These are phyloP conservation scores for Dactylonectria macrodidyma DNA, from an alignment of 2,329 filamentous ascomycete genomes.

Conservation along the genomic window DNA sequence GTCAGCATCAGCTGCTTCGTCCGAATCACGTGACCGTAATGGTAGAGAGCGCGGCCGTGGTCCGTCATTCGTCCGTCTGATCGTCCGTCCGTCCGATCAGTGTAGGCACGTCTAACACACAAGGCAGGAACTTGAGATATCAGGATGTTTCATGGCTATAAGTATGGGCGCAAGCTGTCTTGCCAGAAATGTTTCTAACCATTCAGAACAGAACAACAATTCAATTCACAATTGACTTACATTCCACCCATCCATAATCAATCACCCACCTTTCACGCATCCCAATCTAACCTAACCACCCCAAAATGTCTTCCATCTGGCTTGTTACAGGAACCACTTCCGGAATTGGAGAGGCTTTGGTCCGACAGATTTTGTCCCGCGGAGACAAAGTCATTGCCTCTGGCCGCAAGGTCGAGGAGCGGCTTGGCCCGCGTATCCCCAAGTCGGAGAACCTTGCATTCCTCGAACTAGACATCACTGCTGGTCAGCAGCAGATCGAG, in stretches of 20 bases:
- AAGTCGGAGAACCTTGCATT: slow-evolving; percentile 45
- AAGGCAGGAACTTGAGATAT: not conserved
- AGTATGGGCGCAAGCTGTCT: not conserved
- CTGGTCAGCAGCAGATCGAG: slow-evolving; percentile 33
- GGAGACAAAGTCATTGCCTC: slow-evolving; percentile 53
- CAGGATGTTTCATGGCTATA: not conserved
- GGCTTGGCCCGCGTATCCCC: slow-evolving; percentile 41
- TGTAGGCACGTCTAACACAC: not conserved
- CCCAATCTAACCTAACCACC: not conserved
- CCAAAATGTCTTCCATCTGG: slow-evolving; percentile 46
- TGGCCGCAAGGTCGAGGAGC: slow-evolving; percentile 46
- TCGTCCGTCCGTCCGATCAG: slow-evolving; percentile 2
- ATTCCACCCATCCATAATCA: not conserved
- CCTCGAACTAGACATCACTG: slow-evolving; percentile 52
- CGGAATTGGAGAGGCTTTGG: slow-evolving; percentile 49
- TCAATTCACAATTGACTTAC: not conserved
- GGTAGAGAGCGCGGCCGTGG: not conserved
- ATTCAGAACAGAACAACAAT: not conserved
- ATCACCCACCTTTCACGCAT: not conserved
- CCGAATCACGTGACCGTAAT: not conserved
- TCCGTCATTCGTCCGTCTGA: slow-evolving; percentile 1
- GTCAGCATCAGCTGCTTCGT: not conserved
- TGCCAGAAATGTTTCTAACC: too few relatives aligned
- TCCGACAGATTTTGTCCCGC: slow-evolving; percentile 41
- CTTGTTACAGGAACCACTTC: slow-evolving; percentile 54